phyloP scores from a whole-genome alignment of 2,329 filamentous ascomycete species.

The Hymenoscyphus albidus region DNA sequence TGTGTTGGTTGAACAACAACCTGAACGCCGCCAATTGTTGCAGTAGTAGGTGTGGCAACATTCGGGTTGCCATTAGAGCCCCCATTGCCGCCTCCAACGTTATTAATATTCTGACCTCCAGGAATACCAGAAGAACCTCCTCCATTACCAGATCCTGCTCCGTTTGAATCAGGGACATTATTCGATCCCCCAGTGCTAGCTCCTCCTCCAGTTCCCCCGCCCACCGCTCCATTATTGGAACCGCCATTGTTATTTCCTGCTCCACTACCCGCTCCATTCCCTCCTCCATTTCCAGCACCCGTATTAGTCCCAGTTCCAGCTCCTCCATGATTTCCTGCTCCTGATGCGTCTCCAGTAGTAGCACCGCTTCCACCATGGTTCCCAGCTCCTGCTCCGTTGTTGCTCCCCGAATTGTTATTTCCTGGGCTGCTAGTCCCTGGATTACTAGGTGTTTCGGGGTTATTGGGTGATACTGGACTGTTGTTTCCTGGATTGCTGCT shows the following conservation, averaged over 20 bases:
- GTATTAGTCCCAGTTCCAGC: neutral
- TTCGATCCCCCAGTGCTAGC: neutral
- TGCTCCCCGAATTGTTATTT: neutral
- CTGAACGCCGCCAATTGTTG: constrained; percentile 21
- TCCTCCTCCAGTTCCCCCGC: neutral
- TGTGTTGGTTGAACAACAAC: constrained; percentile 23
- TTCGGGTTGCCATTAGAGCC: neutral
- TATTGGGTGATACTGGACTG: no score
- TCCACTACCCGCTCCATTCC: neutral
- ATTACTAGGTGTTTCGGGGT: neutral
- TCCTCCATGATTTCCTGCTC: neutral
- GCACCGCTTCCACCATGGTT: neutral
- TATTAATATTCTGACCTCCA: neutral
- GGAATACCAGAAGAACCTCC: neutral
- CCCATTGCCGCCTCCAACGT: neutral
- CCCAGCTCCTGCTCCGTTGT: neutral
- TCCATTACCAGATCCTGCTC: neutral
- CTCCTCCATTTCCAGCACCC: neutral
- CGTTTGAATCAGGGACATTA: neutral
- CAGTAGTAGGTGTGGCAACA: constrained; percentile 3
- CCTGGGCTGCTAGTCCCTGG: neutral
- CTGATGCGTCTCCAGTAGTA: neutral
- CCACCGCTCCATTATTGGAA: neutral
- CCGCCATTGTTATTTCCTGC: neutral
- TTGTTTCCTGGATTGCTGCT: neutral